Percentiles rank a stretch among this genome's conserved stretches.
Evolutionary conservation across 352 stramenopile species (phyloP).

Genomic region (Pythium dissotocum): DNA sequence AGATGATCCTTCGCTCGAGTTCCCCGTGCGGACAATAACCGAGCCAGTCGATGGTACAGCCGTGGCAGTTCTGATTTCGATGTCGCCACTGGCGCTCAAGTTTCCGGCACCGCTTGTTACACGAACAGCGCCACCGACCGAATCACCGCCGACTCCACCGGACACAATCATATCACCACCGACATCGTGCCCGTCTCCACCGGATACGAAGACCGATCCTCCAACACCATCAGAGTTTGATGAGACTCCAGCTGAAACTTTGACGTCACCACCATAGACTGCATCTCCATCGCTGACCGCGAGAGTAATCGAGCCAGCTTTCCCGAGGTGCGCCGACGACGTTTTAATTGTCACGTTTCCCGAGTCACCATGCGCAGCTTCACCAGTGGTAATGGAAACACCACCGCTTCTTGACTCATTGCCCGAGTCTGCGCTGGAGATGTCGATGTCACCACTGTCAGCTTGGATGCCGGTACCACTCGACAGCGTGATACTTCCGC

Average conservation of each 20-base stretch:
- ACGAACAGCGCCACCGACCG: constrained; percentile 26
- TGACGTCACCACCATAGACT: background rate
- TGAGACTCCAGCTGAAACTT: background rate
- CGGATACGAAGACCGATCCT: constrained; percentile 13
- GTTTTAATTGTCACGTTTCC: constrained; percentile 1
- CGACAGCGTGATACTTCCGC: constrained; percentile 33
- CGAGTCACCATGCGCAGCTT: background rate
- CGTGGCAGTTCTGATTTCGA: constrained; percentile 27
- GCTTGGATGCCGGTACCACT: constrained; percentile 4
- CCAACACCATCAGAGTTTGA: constrained; percentile 8
- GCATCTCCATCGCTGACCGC: background rate
- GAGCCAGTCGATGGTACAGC: constrained; percentile 31
- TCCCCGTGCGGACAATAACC: constrained; percentile 26
- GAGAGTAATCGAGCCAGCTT: background rate
- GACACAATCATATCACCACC: constrained; percentile 16
- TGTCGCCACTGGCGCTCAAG: constrained; percentile 25
- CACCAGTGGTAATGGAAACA: background rate
- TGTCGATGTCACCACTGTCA: constrained; percentile 16
- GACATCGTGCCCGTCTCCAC: constrained; percentile 8
- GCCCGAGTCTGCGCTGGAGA: constrained; percentile 8
- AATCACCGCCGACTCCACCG: constrained; percentile 17
- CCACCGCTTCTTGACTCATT: constrained; percentile 4
- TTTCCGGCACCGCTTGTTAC: constrained; percentile 27
- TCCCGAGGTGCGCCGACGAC: background rate
- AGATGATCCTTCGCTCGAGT: constrained; percentile 7